Evolutionary conservation across 805 yeast species (phyloP).

Genomic region (Pichia nanzhaoensis): DNA sequence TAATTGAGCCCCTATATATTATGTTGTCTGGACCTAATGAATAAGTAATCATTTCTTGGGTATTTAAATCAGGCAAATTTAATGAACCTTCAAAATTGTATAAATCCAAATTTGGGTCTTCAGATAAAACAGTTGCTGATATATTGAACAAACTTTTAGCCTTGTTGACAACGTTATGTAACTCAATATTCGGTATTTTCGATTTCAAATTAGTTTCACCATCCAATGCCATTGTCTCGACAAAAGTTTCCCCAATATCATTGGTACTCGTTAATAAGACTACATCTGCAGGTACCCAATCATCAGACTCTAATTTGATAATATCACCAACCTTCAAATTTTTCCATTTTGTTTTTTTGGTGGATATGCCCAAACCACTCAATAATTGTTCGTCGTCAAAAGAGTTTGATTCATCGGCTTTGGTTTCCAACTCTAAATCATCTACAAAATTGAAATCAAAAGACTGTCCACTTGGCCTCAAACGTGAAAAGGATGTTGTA

Average conservation of each 20-base stretch:
- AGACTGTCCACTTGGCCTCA: conserved; percentile 23
- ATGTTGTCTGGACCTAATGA: conserved; percentile 78
- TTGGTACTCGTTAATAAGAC: conserved; percentile 61
- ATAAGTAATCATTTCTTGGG: conserved; percentile 31
- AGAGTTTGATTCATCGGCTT: conserved; percentile 18
- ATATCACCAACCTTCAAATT: conserved; percentile 84
- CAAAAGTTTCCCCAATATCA: conserved; percentile 59
- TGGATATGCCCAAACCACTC: conserved; percentile 14
- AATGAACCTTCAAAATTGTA: conserved; percentile 86
- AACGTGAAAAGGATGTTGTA: conserved; percentile 24
- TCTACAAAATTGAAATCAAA: conserved; percentile 19
- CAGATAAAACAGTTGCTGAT: conserved; percentile 55
- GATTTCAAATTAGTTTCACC: conserved; percentile 93
- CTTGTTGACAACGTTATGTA: conserved; percentile 44
- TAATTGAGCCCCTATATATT: conserved; percentile 82
- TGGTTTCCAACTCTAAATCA: conserved; percentile 13
- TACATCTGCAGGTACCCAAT: conserved; percentile 93
- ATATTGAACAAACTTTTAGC: conserved; percentile 45
- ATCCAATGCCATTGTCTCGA: conserved; percentile 96
- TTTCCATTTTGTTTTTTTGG: conserved; percentile 51
- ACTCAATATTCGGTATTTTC: conserved; percentile 56
- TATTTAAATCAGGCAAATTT: conserved; percentile 26
- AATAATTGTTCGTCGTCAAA: conserved; percentile 19
- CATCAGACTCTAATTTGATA: conserved; percentile 64
- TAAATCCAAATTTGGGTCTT: conserved; percentile 88